Evolutionary conservation across 164 flowering plant genomes (phyloP), one percentile per base, ranked within the genome.

Genomic region (Umbilicus rupestris): DNA sequence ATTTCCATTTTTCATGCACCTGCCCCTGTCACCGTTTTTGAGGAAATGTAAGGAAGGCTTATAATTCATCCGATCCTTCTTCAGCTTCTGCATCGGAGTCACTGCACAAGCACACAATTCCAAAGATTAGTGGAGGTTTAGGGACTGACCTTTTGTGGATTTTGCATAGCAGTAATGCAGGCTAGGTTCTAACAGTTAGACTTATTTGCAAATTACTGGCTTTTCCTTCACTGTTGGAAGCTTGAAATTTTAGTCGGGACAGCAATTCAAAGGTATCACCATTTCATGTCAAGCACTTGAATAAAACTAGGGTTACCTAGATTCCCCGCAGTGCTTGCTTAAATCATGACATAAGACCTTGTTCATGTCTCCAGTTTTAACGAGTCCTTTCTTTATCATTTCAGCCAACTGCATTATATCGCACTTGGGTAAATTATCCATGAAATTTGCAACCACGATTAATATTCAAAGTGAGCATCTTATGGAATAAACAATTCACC

Each of bases 261-360:
- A 31, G 59, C 29, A 49, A 65, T 15, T n/a, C 10, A 20, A 24
- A 26, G 26, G 62, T 29, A 33, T 35, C 37, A n/a, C 22, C 10
- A 39, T 39, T 28, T n/a, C 3, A 50, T 33, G 19, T 24, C 52
- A 26, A 44, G 30, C 9, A 39, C 22, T 39, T 7, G 62, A 49
- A 31, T 5, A 30, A 69, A 62, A 64, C 52, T 19, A 22, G 65
- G 63, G 50, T 64, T 87, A 90, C 97, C 96, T 84, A 29, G 75
- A 73, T 63, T 62, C 46, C 63, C 72, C 74, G 79, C 99, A 94
- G 73, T 91, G 94, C 64, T 76, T 80, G 80, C 97, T 90, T 66
- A 94, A 80, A 74, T 88, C 93, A 69, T 82, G 78, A 67, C 96
- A 94, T 31, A 91, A 73, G 68, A 89, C 81, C 74, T 85, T 85